Conservation (phyloP, 331 rosid species). For the Rosa hybrid region DNA sequence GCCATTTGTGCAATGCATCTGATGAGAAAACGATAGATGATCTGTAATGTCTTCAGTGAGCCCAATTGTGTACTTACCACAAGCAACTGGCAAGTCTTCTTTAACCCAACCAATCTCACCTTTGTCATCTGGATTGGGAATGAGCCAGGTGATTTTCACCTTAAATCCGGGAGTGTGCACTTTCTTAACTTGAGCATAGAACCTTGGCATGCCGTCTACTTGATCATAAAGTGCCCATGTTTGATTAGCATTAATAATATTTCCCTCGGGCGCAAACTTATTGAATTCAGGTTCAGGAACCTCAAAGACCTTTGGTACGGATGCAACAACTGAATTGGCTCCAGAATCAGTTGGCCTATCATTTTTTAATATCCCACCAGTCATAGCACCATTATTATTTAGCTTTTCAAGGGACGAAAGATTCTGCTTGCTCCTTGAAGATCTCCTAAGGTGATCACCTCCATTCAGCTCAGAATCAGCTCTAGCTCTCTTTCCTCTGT, state of each 20-base stretch:
- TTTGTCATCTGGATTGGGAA: constrained; percentile 39
- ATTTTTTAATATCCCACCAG: background rate
- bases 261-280: constrained; percentile 32
- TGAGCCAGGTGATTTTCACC: constrained; percentile 49
- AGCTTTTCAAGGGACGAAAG: background rate
- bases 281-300: constrained; percentile 45
- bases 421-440: background rate
- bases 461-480: constrained; percentile 6
- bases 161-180: constrained; percentile 38
- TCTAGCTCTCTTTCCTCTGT: background rate
- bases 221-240: constrained; percentile 51
- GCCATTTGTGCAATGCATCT: constrained; percentile 32
- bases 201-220: constrained; percentile 52
- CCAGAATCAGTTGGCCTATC: constrained; percentile 28
- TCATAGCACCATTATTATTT: background rate
- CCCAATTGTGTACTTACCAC: constrained; percentile 45
- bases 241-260: constrained; percentile 37
- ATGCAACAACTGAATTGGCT: constrained; percentile 9
- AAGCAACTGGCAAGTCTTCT: constrained; percentile 43
- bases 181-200: constrained; percentile 45
- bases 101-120: constrained; percentile 38
- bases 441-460: background rate
- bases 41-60: constrained; percentile 27
- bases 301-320: background rate
- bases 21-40: constrained; percentile 45